Conservation (phyloP, 2,329 filamentous ascomycete genomes). For the Elsinoe australis region DNA sequence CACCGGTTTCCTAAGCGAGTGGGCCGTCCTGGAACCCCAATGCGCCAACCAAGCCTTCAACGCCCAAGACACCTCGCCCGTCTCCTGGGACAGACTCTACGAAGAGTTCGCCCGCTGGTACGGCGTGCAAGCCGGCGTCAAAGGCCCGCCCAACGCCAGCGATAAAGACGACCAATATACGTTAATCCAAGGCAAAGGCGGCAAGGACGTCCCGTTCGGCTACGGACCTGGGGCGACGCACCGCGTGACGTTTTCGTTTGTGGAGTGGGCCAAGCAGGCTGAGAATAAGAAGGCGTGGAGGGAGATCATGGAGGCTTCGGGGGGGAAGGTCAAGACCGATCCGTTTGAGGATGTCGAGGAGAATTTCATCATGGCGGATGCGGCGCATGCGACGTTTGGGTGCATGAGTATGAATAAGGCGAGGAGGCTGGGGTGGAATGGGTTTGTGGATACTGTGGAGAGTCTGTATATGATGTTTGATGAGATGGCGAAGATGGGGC, state of each 20-base stretch:
- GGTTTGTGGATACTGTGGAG: conserved; percentile 41
- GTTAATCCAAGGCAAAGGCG: conserved; percentile 14
- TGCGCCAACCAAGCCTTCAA: conserved; percentile 45
- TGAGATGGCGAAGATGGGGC: conserved; percentile 37
- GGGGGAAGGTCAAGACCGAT: conserved; percentile 29
- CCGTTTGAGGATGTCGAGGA: conserved; percentile 40
- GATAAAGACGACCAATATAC: conserved; percentile 13
- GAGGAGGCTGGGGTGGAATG: conserved; percentile 40
- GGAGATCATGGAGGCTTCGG: conserved; percentile 32
- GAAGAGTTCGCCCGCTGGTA: conserved; percentile 42
- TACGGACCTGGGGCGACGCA: conserved; percentile 39
- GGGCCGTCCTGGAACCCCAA: conserved; percentile 38
- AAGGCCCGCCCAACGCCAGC: conserved; percentile 9
- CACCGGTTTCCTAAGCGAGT: conserved; percentile 45
- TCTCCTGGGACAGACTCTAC: conserved; percentile 45
- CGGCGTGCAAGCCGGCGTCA: conserved; percentile 28
- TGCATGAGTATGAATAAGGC: conserved; percentile 39
- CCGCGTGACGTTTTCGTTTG: conserved; percentile 36
- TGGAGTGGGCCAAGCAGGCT: conserved; percentile 40
- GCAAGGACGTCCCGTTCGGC: conserved; percentile 23
- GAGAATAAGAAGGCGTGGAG: conserved; percentile 42
- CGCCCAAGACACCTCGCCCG: conserved; percentile 38
- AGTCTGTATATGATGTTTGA: conserved; percentile 37
- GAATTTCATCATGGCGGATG: conserved; percentile 42
- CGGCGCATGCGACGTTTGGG: conserved; percentile 29